Conservation (phyloP, 805 yeast genomes). For the Jamesozyma spencerorum region DNA sequence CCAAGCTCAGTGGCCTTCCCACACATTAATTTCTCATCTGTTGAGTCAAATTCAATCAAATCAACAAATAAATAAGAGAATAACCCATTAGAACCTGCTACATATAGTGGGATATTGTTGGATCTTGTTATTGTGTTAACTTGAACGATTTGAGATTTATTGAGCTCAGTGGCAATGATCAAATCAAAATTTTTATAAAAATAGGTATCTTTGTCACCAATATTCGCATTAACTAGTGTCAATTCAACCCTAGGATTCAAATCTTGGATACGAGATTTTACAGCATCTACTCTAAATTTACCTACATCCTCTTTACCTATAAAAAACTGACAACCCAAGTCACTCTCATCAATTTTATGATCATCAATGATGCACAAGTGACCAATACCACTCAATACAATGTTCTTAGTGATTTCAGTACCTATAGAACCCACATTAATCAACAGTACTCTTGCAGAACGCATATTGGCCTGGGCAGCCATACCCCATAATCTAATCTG, state of each 20-base stretch:
- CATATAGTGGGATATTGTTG: slow-evolving; percentile 55
- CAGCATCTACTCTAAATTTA: slow-evolving; percentile 42
- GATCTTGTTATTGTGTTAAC: slow-evolving; percentile 52
- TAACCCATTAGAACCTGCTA: slow-evolving; percentile 64
- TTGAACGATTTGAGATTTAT: slow-evolving; percentile 31
- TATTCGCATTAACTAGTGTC: slow-evolving; percentile 31
- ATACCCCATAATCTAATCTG: slow-evolving; percentile 95
- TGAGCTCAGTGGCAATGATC: slow-evolving; percentile 65
- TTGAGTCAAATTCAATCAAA: slow-evolving; percentile 52
- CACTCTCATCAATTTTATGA: slow-evolving; percentile 45
- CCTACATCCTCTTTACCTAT: slow-evolving; percentile 51
- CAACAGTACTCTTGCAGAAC: slow-evolving; percentile 61
- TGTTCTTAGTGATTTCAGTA: slow-evolving; percentile 72
- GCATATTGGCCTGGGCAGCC: slow-evolving; percentile 73
- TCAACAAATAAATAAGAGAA: slow-evolving; percentile 79
- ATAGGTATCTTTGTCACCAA: slow-evolving; percentile 16
- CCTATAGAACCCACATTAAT: slow-evolving; percentile 72
- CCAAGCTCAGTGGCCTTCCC: slow-evolving; percentile 43
- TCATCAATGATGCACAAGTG: slow-evolving; percentile 60
- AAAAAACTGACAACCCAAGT: slow-evolving; percentile 69
- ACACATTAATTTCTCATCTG: slow-evolving; percentile 43
- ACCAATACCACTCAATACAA: slow-evolving; percentile 84
- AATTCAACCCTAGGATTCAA: slow-evolving; percentile 74
- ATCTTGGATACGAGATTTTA: slow-evolving; percentile 49
- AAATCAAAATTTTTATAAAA: slow-evolving; percentile 54